Percentiles rank a stretch among this genome's conserved stretches.
phyloP scores from a whole-genome alignment of 148 eudicot species.

The Heliamphora exappendiculata region DNA sequence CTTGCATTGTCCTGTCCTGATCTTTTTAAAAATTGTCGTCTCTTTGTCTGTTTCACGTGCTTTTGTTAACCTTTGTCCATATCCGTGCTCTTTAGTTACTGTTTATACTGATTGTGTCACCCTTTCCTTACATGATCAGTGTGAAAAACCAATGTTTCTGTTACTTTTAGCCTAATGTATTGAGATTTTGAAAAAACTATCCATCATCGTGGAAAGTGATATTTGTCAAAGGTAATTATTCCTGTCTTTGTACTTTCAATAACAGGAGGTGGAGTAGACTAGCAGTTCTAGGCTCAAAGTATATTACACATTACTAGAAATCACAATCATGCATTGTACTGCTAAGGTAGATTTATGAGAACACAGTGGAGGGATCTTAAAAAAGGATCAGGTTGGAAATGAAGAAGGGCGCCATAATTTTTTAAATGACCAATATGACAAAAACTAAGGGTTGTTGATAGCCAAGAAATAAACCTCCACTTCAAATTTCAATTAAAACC shows the following conservation, averaged over 20 bases:
- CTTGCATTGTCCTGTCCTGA: too few species aligned
- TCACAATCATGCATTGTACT: neutral
- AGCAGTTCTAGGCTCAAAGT: neutral
- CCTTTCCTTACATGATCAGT: neutral
- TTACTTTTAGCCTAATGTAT: neutral
- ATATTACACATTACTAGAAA: neutral
- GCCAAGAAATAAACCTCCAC: neutral
- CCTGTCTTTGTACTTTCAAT: neutral
- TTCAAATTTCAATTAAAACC: neutral
- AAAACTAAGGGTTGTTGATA: neutral
- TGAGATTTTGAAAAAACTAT: neutral
- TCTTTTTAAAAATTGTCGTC: too few species aligned
- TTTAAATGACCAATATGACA: neutral
- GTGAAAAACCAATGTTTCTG: neutral
- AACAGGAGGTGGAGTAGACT: neutral
- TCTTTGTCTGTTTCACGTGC: too few species aligned
- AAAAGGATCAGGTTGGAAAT: neutral
- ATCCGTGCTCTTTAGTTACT: too few species aligned
- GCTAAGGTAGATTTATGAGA: neutral
- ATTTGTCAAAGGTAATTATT: neutral
- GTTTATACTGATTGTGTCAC: neutral
- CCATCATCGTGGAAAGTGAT: neutral
- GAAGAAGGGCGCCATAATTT: neutral
- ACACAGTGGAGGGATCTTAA: neutral
- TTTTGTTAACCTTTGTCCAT: too few species aligned